Evolutionary conservation across 768 basidiomycete species (phyloP).

Genomic region (Rhodotorula paludigena): DNA sequence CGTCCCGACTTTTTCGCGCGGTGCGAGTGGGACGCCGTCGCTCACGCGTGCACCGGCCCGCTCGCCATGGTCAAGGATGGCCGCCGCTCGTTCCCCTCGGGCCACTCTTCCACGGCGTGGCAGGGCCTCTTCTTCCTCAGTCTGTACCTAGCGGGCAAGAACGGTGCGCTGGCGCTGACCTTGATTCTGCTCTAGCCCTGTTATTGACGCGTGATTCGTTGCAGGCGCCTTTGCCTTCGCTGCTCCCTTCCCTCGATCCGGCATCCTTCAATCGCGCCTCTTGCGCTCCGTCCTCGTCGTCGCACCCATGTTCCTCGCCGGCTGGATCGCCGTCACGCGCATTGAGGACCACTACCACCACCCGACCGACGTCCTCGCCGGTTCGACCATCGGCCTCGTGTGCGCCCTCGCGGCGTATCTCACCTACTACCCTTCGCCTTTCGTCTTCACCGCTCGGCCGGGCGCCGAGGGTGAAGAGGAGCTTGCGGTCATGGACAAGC

Average conservation of each 20-base stretch:
- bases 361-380: conserved; percentile 30
- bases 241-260: conserved; percentile 28
- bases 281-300: conserved; percentile 34
- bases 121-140: conserved; percentile 36
- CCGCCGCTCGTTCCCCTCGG: conserved; percentile 30
- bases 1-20: conserved; percentile 37
- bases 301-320: conserved; percentile 33
- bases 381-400: conserved; percentile 12
- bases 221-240: conserved; percentile 38
- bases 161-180: no score
- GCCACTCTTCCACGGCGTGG: conserved; percentile 41
- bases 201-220: no score
- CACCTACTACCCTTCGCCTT: conserved; percentile 23
- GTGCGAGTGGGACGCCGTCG: conserved; percentile 30
- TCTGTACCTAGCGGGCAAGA: conserved; percentile 39
- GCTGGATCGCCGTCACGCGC: conserved; percentile 32
- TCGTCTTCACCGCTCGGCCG: not conserved
- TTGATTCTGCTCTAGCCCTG: no score
- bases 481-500: conserved; percentile 4
- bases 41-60: conserved; percentile 29
- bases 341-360: conserved; percentile 39
- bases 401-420: conserved; percentile 10
- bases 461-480: not conserved
- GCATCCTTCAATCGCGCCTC: conserved; percentile 35
- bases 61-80: conserved; percentile 37